A percentile compares a stretch with the other conserved stretches of the same genome.
These are phyloP conservation scores for Angomonas desouzai DNA, from an alignment of 208 protist species.

Conservation along the genomic window DNA sequence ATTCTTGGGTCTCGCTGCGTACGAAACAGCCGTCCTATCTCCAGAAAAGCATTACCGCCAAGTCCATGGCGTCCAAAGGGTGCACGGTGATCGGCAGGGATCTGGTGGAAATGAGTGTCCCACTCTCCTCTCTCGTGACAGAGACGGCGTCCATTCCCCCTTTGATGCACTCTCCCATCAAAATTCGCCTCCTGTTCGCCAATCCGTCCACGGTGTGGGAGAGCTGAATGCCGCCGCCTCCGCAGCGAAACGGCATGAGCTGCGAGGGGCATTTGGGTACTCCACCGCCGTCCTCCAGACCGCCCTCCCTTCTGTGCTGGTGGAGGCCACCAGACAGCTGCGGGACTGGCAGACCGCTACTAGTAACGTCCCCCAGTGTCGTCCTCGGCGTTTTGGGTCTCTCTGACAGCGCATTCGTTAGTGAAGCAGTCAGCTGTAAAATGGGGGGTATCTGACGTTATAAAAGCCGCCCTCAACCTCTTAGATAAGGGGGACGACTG, in stretches of 20 bases:
- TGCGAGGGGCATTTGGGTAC: conserved; percentile 7
- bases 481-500: neutral
- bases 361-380: neutral
- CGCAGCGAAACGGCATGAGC: neutral
- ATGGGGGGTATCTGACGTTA: neutral
- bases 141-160: neutral
- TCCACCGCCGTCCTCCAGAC: neutral
- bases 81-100: conserved; percentile 2
- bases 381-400: neutral
- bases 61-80: neutral
- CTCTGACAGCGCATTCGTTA: neutral
- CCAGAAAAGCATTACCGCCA: neutral
- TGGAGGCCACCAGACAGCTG: neutral
- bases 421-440: too few species aligned
- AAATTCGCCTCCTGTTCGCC: neutral
- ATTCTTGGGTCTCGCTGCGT: neutral
- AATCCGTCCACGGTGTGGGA: neutral
- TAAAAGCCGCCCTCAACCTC: neutral
- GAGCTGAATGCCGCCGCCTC: neutral
- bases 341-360: neutral
- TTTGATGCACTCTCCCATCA: neutral
- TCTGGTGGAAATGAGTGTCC: neutral
- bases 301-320: conserved; percentile 1
- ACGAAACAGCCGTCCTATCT: conserved; percentile 6
- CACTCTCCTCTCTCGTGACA: neutral